Percentiles rank a stretch among this genome's conserved stretches.
Conservation (phyloP, 148 eudicot genomes). For the Rhododendron molle region DNA sequence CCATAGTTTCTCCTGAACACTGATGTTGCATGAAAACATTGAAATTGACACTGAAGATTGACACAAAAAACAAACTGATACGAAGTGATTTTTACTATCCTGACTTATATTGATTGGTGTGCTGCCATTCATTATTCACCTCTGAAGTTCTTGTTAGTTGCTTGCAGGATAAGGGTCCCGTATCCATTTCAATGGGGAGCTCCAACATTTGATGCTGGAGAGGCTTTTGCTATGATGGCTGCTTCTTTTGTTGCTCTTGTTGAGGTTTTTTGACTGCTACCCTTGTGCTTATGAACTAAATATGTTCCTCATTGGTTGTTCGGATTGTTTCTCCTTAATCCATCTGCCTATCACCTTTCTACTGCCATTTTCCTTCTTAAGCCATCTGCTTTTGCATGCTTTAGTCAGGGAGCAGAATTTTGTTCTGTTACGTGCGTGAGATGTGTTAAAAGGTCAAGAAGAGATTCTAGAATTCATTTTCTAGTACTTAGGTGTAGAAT, state of each 20-base stretch:
- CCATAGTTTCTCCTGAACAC: neutral
- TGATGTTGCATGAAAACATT: neutral
- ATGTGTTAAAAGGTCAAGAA: neutral
- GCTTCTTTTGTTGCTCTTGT: slow-evolving; percentile 88
- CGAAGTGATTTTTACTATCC: neutral
- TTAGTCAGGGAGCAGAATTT: neutral
- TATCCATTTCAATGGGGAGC: slow-evolving; percentile 99
- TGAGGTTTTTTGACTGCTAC: slow-evolving; percentile 49
- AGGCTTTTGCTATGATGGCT: slow-evolving; percentile 97
- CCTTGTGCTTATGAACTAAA: neutral
- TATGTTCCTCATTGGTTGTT: neutral
- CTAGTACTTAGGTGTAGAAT: neutral
- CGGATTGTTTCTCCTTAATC: neutral
- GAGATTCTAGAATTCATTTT: neutral
- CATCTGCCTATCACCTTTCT: neutral
- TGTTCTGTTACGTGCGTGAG: neutral
- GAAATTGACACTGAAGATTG: neutral
- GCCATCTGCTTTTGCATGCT: neutral
- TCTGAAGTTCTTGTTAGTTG: neutral
- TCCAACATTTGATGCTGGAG: slow-evolving; percentile 91
- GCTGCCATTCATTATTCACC: neutral
- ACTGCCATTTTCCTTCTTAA: neutral
- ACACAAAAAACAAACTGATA: too few species aligned
- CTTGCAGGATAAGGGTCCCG: slow-evolving; percentile 78
- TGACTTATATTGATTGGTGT: too few species aligned